phyloP scores from a whole-genome alignment of 306 rosid genomes.

The Prunus mira region DNA sequence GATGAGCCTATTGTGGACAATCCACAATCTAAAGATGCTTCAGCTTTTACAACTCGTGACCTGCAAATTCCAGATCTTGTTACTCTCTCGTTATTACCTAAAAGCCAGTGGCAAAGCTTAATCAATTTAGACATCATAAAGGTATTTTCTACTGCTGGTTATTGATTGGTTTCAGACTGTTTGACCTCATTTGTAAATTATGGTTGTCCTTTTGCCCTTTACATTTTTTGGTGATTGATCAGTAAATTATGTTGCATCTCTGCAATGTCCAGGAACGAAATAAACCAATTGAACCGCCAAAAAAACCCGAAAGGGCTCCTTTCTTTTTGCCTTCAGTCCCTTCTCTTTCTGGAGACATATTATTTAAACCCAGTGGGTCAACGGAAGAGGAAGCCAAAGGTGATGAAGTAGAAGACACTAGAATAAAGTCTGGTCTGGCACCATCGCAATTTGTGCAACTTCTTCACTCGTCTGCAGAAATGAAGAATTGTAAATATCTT shows the following conservation, averaged over 20 bases:
- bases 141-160: conserved; percentile 46
- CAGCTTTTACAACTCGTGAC: conserved; percentile 30
- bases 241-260: conserved; percentile 3
- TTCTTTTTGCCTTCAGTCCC: conserved; percentile 92
- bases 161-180: neutral
- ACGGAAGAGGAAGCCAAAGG: conserved; percentile 35
- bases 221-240: conserved; percentile 9
- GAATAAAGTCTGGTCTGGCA: conserved; percentile 32
- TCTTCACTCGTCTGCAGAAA: conserved; percentile 59
- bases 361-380: conserved; percentile 59
- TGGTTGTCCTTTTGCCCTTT: conserved; percentile 1
- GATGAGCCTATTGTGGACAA: conserved; percentile 27
- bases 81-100: conserved; percentile 84
- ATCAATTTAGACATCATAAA: conserved; percentile 85
- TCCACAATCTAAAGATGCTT: conserved; percentile 36
- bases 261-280: conserved; percentile 65
- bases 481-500: conserved; percentile 48
- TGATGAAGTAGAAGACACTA: conserved; percentile 30
- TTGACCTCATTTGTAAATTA: conserved; percentile 7
- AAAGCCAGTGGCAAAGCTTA: conserved; percentile 96
- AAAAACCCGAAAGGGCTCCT: conserved; percentile 95
- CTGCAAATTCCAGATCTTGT: conserved; percentile 83
- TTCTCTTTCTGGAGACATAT: conserved; percentile 79
- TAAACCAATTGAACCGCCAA: conserved; percentile 91
- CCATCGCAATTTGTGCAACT: conserved; percentile 55